Evolutionary conservation across 306 rosid species (phyloP).

Genomic region (Gleditsia sinensis): DNA sequence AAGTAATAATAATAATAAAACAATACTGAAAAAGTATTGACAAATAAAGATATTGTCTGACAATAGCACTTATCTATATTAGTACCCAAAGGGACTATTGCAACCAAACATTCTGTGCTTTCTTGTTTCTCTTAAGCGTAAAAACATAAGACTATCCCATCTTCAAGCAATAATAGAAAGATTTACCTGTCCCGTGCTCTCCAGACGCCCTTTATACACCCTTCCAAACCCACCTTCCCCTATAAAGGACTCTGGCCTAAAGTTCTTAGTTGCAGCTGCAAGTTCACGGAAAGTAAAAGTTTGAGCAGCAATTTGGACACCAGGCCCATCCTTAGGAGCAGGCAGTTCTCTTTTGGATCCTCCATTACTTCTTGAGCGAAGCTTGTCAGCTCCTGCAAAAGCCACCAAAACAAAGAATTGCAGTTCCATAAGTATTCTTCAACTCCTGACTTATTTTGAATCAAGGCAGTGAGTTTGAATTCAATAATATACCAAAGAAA

Average conservation of each 20-base stretch:
- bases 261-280: slow-evolving; percentile 75
- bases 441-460: neutral
- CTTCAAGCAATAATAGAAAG: neutral
- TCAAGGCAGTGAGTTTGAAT: neutral
- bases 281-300: slow-evolving; percentile 89
- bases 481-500: neutral
- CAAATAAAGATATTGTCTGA: neutral
- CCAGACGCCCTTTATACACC: slow-evolving; percentile 84
- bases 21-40: neutral
- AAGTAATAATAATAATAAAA: neutral
- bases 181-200: slow-evolving; percentile 81
- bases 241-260: slow-evolving; percentile 75
- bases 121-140: neutral
- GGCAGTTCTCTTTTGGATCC: slow-evolving; percentile 67
- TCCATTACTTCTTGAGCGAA: slow-evolving; percentile 63
- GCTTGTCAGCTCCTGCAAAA: slow-evolving; percentile 67
- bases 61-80: neutral
- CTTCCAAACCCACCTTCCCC: slow-evolving; percentile 99
- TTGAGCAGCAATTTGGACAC: slow-evolving; percentile 80
- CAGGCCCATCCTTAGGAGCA: slow-evolving; percentile 61
- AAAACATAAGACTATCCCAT: neutral
- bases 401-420: slow-evolving; percentile 27
- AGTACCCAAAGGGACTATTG: slow-evolving; percentile 10
- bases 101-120: neutral
- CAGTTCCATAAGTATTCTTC: slow-evolving; percentile 31